These are phyloP conservation scores for Suillus alpinus DNA, from an alignment of 768 basidiomycete species.

Conservation along the genomic window DNA sequence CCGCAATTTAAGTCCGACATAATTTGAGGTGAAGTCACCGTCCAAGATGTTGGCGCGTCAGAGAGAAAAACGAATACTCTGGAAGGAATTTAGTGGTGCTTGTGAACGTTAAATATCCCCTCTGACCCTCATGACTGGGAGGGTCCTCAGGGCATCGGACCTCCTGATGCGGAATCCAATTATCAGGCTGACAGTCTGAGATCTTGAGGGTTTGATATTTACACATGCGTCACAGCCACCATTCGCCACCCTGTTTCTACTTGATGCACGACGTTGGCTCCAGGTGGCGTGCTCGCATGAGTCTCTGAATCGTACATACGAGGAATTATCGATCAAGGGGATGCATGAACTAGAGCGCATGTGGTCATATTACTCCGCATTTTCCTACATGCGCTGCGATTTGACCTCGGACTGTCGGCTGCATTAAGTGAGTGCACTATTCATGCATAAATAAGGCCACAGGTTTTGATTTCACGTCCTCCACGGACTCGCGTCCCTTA, in stretches of 20 bases:
- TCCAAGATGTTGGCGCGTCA: neutral
- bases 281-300: too few species aligned
- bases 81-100: neutral
- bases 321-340: too few species aligned
- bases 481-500: neutral
- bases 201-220: neutral
- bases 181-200: too few species aligned
- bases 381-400: too few species aligned
- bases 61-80: neutral
- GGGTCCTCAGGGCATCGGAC: neutral
- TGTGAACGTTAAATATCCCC: constrained; percentile 5
- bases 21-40: neutral
- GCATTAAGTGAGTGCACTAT: neutral
- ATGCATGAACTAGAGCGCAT: too few species aligned
- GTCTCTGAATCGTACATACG: too few species aligned
- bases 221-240: neutral
- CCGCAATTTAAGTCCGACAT: constrained; percentile 43
- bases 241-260: neutral
- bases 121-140: neutral
- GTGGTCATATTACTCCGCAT: too few species aligned
- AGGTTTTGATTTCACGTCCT: neutral
- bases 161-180: neutral
- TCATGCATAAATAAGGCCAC: neutral
- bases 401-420: too few species aligned
- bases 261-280: too few species aligned